These are phyloP conservation scores for Friedmanniomyces endolithicus DNA, from an alignment of 495 filamentous ascomycete species.

Conservation along the genomic window DNA sequence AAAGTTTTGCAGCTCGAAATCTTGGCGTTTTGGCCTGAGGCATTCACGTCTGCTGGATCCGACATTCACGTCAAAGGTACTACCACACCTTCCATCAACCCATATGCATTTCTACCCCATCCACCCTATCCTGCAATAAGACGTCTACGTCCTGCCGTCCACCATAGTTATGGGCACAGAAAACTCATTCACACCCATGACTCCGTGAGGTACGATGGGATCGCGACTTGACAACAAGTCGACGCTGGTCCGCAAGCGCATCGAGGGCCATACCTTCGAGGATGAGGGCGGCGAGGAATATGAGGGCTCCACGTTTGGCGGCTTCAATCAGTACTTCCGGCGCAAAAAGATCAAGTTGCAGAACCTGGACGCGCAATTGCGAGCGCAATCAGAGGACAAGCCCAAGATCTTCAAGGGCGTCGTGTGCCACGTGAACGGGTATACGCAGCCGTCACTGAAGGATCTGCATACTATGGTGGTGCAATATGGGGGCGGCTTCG, in stretches of 20 bases:
- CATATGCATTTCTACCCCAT: too few relatives aligned
- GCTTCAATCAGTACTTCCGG: slow-evolving; percentile 79
- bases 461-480: slow-evolving; percentile 79
- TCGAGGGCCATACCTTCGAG: slow-evolving; percentile 56
- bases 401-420: slow-evolving; percentile 80
- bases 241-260: slow-evolving; percentile 65
- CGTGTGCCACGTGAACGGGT: slow-evolving; percentile 77
- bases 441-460: slow-evolving; percentile 81
- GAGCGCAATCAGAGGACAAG: slow-evolving; percentile 50
- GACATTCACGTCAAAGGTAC: too few relatives aligned
- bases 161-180: too few relatives aligned
- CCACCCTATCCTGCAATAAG: too few relatives aligned
- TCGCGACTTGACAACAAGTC: slow-evolving; percentile 67
- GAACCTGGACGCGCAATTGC: slow-evolving; percentile 75
- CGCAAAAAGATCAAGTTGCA: slow-evolving; percentile 93
- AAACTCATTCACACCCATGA: too few relatives aligned
- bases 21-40: not conserved
- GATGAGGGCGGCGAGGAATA: slow-evolving; percentile 85
- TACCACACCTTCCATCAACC: too few relatives aligned
- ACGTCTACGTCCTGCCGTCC: too few relatives aligned
- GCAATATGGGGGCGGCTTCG: slow-evolving; percentile 78
- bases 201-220: slow-evolving; percentile 64
- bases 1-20: not conserved
- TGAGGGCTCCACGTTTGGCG: slow-evolving; percentile 71
- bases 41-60: not conserved